Evolutionary conservation across 805 yeast genomes (phyloP).

Genomic region (Saccharomyces cerevisiae): DNA sequence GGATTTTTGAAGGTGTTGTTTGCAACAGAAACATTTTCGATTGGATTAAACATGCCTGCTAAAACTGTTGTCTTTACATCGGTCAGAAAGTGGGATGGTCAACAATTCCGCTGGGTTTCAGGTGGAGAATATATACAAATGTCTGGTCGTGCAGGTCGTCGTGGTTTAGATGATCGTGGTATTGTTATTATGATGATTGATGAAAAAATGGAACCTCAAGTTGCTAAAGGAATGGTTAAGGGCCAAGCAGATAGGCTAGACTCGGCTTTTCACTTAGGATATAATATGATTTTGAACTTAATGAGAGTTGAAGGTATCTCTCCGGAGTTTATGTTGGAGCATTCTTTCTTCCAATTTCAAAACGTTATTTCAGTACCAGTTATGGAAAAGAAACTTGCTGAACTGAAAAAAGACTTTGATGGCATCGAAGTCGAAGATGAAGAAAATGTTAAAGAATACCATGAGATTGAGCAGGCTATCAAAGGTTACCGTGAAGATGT

Average conservation of each 20-base stretch:
- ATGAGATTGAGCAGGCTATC: constrained; percentile 69
- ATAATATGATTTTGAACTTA: constrained; percentile 91
- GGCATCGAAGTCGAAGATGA: constrained; percentile 63
- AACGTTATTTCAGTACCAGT: constrained; percentile 84
- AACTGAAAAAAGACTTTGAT: constrained; percentile 42
- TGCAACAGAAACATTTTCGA: constrained; percentile 97
- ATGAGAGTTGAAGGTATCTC: constrained; percentile 97
- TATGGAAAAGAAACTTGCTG: constrained; percentile 59
- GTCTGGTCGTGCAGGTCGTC: constrained; percentile 99
- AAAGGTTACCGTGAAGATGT: constrained; percentile 65
- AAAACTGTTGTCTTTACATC: constrained; percentile 96
- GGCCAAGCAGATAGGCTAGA: constrained; percentile 97
- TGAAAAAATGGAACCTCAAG: constrained; percentile 98
- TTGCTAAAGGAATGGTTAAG: constrained; percentile 98
- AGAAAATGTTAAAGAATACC: constrained; percentile 65
- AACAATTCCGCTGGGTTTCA: constrained; percentile 95
- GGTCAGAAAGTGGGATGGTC: constrained; percentile 97
- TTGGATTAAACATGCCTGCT: constrained; percentile 98
- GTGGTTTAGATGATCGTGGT: constrained; percentile 99
- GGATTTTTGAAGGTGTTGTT: constrained; percentile 89
- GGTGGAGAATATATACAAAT: constrained; percentile 99
- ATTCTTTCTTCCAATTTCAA: constrained; percentile 92
- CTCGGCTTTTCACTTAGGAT: constrained; percentile 95
- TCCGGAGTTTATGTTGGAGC: constrained; percentile 93
- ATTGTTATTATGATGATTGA: constrained; percentile 99